A percentile compares a stretch with the other conserved stretches of the same genome.
Evolutionary conservation across 805 yeast genomes (phyloP).

Genomic region (Yamadazyma insecticola): DNA sequence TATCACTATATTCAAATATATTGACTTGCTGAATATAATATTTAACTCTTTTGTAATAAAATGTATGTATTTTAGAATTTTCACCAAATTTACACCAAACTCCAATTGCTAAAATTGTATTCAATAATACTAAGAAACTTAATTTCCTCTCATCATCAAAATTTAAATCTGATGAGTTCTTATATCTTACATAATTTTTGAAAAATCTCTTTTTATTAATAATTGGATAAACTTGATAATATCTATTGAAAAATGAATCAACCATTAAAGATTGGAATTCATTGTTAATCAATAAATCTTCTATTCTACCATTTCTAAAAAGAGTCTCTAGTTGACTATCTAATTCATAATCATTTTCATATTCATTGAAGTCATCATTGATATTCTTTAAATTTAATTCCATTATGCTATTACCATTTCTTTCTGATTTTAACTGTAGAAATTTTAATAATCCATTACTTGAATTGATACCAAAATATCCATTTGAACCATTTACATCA

Average conservation of each 20-base stretch:
- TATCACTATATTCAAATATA: slow-evolving; percentile 17
- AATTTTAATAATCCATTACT: slow-evolving; percentile 51
- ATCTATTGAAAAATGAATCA: slow-evolving; percentile 12
- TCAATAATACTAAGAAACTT: slow-evolving; percentile 14
- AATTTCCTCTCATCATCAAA: slow-evolving; percentile 9
- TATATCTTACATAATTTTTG: slow-evolving; percentile 9
- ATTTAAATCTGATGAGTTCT: slow-evolving; percentile 3
- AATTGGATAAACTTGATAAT: slow-evolving; percentile 16
- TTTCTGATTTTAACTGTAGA: slow-evolving; percentile 30
- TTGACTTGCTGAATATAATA: slow-evolving; percentile 11
- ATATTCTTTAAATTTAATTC: slow-evolving; percentile 15
- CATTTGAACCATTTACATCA: slow-evolving; percentile 40
- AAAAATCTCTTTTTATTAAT: slow-evolving; percentile 15
- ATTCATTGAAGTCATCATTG: slow-evolving; percentile 7
- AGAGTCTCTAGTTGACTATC: slow-evolving; percentile 14
- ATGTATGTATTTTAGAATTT: slow-evolving; percentile 13
- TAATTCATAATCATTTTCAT: slow-evolving; percentile 9
- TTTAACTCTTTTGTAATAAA: slow-evolving; percentile 15
- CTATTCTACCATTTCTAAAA: slow-evolving; percentile 14
- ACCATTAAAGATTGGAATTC: slow-evolving; percentile 13
- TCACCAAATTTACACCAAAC: slow-evolving; percentile 20
- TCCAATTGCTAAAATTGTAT: slow-evolving; percentile 16
- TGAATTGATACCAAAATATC: slow-evolving; percentile 65
- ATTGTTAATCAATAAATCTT: slow-evolving; percentile 13
- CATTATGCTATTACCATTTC: slow-evolving; percentile 18